phyloP scores from a whole-genome alignment of 1,284 basidiomycete species.

The Leccinum fallax region DNA sequence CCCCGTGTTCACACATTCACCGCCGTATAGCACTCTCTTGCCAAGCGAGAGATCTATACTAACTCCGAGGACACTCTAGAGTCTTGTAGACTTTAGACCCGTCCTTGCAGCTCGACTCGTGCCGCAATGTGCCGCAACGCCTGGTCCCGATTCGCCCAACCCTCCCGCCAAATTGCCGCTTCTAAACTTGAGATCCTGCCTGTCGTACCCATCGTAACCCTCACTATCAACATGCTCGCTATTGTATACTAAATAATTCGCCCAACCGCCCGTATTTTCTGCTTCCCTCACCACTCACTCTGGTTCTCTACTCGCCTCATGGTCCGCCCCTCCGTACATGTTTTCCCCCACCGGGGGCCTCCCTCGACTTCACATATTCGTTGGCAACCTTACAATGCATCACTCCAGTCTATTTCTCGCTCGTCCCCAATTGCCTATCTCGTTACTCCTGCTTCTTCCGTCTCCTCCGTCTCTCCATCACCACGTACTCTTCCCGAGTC shows the following conservation, averaged over 20 bases:
- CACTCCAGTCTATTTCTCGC: conserved; percentile 37
- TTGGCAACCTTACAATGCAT: conserved; percentile 70
- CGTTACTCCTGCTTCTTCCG: conserved; percentile 51
- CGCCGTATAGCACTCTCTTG: conserved; percentile 28
- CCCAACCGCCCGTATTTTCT: conserved; percentile 25
- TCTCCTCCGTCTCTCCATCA: conserved; percentile 43
- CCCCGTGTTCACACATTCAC: not conserved
- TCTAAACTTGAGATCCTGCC: conserved; percentile 20
- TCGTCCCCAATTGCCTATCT: conserved; percentile 51
- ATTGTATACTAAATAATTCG: conserved; percentile 40
- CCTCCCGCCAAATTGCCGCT: conserved; percentile 22
- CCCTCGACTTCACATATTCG: conserved; percentile 52
- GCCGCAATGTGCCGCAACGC: conserved; percentile 42
- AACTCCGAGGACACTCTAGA: conserved; percentile 31
- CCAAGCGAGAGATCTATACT: conserved; percentile 28
- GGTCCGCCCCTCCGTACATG: conserved; percentile 62
- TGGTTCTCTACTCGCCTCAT: conserved; percentile 28
- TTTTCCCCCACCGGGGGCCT: conserved; percentile 67
- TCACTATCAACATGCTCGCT: conserved; percentile 37
- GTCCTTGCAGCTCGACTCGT: conserved; percentile 22
- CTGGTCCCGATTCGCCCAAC: conserved; percentile 30
- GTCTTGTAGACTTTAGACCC: conserved; percentile 35
- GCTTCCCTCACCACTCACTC: conserved; percentile 15
- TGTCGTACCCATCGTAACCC: conserved; percentile 17
- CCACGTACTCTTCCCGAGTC: conserved; percentile 39